Percentiles rank a stretch among this genome's conserved stretches.
phyloP scores from a whole-genome alignment of 2,329 filamentous ascomycete genomes.

The Paecilomyces sp. region DNA sequence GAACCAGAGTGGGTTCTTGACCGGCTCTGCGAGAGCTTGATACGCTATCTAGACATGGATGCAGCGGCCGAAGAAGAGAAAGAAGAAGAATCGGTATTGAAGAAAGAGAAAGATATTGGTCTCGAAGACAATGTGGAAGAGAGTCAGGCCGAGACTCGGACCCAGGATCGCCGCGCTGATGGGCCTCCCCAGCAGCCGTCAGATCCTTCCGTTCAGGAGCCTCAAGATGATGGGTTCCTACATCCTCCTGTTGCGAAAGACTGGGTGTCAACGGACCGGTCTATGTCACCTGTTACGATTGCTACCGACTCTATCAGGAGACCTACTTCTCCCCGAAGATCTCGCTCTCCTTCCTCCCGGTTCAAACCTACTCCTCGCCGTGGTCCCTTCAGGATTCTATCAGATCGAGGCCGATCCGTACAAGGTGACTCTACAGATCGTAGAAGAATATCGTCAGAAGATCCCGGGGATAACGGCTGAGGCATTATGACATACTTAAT shows the following conservation, averaged over 20 bases:
- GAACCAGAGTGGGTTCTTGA: conserved; percentile 64
- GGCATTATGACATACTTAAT: background rate
- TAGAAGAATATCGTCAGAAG: background rate
- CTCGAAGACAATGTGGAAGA: conserved; percentile 7
- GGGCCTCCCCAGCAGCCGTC: background rate
- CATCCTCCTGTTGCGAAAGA: background rate
- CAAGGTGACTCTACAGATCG: background rate
- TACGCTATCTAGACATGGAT: conserved; percentile 31
- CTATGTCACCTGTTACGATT: background rate
- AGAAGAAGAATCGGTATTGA: conserved; percentile 9
- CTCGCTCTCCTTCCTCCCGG: background rate
- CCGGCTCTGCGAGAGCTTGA: conserved; percentile 57
- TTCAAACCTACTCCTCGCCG: background rate
- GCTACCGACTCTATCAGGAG: background rate
- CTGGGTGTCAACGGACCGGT: background rate
- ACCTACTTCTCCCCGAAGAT: background rate
- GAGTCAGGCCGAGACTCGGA: background rate
- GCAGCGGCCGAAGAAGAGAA: conserved; percentile 2
- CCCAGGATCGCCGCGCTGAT: background rate
- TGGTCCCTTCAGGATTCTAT: background rate
- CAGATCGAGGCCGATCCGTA: background rate
- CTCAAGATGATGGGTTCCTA: background rate
- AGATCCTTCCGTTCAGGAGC: background rate
- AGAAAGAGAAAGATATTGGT: conserved; percentile 18
- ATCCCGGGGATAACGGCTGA: background rate